Base-by-base conservation (phyloP, 106 monocot species). In the Allium cepa region DNA sequence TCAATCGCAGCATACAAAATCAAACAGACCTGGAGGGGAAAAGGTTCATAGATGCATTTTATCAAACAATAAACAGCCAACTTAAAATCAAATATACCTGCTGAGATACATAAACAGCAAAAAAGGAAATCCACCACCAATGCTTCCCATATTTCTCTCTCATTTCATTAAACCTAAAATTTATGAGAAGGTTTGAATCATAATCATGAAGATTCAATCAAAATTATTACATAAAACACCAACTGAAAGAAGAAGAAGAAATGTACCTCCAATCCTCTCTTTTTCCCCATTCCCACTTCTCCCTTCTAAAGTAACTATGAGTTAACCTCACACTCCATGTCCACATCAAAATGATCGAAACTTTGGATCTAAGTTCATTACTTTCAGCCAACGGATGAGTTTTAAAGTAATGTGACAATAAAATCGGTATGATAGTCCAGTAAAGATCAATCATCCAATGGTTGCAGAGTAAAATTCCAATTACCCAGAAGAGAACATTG, bases 51-150 rank as follows among this genome's bases (percentile, higher is more conserved):
- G 36, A 36, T 36, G 36, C 36, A 36, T 36, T 36, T 36, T 36
- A 36, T 36, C 36, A 36, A 36, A 36, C 36, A 36, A 36, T 36
- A 36, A 36, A 36, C 36, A 36, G 36, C 36, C 36, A 36, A 36
- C 4, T 1, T 36, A 36, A 36, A 36, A 36, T 36, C 36, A 36
- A 36, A 36, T 73, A 27, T 73, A 94, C 94, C 91, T 97, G 96
- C 78, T 97, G 92, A 12, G 92, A 97, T 26, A 84, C 65, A 60
- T 82, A 97, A 61, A 97, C 88, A 1, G 88, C 88, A 49, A 97
- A 92, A 80, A 97, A 92, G 7, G 92, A 91, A 15, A 97, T 68
- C 96, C 92, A 97, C 84, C 88, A 86, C 96, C 96, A 97, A 7
- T 78, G 75, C 47, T 66, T 76, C 49, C 91, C 86, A 61, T 84